Evolutionary conservation across 148 eudicot species (phyloP).

Genomic region (Chenopodium berlandieri): DNA sequence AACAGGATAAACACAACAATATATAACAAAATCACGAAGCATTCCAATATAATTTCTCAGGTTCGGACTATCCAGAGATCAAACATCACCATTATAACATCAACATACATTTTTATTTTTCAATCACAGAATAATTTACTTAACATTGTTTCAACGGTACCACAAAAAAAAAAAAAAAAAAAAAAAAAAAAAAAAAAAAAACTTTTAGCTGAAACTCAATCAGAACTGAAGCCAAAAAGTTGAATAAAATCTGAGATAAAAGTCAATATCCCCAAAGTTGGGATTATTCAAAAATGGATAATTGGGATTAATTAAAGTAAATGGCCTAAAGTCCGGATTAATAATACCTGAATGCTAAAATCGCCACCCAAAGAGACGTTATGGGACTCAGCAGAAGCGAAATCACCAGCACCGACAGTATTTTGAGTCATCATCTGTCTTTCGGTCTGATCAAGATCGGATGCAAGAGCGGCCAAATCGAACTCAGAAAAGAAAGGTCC

Average conservation of each 20-base stretch:
- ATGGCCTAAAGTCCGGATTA: no score
- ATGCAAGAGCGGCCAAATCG: conserved; percentile 91
- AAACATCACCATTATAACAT: not conserved
- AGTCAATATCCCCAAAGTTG: no score
- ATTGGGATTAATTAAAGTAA: no score
- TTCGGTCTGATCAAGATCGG: conserved; percentile 80
- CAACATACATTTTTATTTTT: no score
- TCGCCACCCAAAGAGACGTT: conserved; percentile 92
- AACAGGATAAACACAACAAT: no score
- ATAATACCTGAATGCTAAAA: conserved; percentile 88
- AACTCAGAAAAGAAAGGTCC: conserved; percentile 94
- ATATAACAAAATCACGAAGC: not conserved
- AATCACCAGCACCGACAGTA: conserved; percentile 28
- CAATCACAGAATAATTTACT: not conserved
- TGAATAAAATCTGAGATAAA: not conserved
- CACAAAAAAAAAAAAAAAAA: not conserved
- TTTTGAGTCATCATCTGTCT: conserved; percentile 68
- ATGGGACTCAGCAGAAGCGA: conserved; percentile 59
- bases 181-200: no score
- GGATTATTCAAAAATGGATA: no score
- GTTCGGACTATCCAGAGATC: not conserved
- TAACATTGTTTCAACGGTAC: not conserved
- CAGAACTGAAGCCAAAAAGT: not conserved
- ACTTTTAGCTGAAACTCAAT: not conserved
- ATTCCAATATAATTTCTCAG: not conserved